Conservation (phyloP, 352 stramenopile species). For the Blastocystis sp. region DNA sequence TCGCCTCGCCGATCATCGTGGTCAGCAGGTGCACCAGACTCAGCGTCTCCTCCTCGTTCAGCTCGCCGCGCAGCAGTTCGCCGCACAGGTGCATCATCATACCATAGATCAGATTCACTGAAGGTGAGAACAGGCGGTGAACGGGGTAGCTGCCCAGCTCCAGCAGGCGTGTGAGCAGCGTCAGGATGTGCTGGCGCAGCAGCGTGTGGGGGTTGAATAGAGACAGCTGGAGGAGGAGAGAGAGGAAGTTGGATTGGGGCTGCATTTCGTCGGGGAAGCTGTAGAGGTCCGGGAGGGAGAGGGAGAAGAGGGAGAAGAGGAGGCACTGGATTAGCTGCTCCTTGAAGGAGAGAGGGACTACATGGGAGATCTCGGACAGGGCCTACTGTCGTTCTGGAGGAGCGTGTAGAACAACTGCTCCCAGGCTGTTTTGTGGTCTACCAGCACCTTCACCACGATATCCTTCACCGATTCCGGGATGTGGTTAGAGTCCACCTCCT, state of each 20-base stretch:
- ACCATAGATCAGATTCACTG: not conserved
- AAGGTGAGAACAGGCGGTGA: not conserved
- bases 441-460: not conserved
- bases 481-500: conserved; percentile 30
- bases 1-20: not conserved
- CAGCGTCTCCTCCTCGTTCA: not conserved
- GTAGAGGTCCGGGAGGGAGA: not conserved
- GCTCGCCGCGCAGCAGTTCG: not conserved
- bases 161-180: not conserved
- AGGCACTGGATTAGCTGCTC: not conserved
- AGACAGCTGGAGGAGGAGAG: not conserved
- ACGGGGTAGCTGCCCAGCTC: conserved; percentile 1
- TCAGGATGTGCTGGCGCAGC: not conserved
- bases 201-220: not conserved
- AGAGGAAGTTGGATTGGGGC: not conserved
- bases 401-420: not conserved
- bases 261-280: not conserved
- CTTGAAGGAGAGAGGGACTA: not conserved
- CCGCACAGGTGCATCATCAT: not conserved
- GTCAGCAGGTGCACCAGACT: not conserved
- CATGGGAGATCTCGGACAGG: not conserved
- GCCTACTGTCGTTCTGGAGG: not conserved
- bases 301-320: not conserved
- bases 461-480: conserved; percentile 17
- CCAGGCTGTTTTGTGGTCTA: not conserved